phyloP scores from a whole-genome alignment of 768 basidiomycete genomes.

The Hygrophoropsis aurantiaca region DNA sequence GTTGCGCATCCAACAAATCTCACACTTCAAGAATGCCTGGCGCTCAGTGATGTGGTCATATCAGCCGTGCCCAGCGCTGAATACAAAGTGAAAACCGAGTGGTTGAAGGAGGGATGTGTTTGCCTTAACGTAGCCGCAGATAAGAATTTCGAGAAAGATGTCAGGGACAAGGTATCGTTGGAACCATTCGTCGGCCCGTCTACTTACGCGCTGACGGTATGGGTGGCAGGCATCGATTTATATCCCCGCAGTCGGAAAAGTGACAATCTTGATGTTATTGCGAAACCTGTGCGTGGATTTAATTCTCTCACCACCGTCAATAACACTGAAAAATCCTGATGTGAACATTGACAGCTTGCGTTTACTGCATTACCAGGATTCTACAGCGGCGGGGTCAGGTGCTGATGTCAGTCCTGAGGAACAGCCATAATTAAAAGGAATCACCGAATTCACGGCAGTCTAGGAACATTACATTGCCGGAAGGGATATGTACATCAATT shows the following conservation, averaged over 20 bases:
- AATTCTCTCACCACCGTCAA: background rate
- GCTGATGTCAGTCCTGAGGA: constrained; percentile 4
- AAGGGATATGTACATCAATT: constrained; percentile 34
- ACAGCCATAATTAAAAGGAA: constrained; percentile 10
- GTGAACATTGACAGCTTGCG: constrained; percentile 19
- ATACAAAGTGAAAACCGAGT: constrained; percentile 89
- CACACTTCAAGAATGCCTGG: constrained; percentile 78
- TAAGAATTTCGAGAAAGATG: constrained; percentile 94
- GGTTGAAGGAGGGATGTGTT: constrained; percentile 91
- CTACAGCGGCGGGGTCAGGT: background rate
- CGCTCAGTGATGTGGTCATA: constrained; percentile 87
- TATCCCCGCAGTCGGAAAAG: constrained; percentile 95
- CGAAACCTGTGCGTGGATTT: constrained; percentile 78
- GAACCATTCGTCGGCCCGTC: background rate
- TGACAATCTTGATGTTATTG: constrained; percentile 96
- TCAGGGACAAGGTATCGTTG: constrained; percentile 79
- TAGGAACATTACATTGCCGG: constrained; percentile 24
- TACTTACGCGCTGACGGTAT: background rate
- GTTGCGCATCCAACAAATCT: constrained; percentile 69
- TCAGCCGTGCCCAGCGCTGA: constrained; percentile 83
- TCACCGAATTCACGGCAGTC: constrained; percentile 3
- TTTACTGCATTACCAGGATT: constrained; percentile 25
- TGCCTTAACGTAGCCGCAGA: constrained; percentile 92
- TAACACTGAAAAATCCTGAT: constrained; percentile 2
- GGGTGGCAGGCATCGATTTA: constrained; percentile 80